A percentile compares a stretch with the other conserved stretches of the same genome.
Evolutionary conservation across 257 asterid genomes (phyloP).

Genomic region (Solanum stenotomum): DNA sequence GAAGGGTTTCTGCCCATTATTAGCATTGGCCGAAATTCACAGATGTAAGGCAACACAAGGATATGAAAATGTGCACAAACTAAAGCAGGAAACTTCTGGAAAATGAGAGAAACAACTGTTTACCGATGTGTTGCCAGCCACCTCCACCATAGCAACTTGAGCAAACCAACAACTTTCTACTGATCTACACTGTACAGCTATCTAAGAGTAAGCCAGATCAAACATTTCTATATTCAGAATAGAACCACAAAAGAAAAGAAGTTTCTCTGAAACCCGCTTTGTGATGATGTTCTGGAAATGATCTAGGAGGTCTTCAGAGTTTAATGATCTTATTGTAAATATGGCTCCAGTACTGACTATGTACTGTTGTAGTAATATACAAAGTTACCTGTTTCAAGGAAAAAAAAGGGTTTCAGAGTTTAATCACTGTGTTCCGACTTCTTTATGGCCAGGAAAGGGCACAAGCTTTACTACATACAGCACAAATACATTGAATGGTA

Average conservation of each 20-base stretch:
- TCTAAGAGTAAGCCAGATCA: not conserved
- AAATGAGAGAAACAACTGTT: not conserved
- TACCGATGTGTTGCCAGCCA: not conserved
- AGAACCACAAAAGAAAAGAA: not conserved
- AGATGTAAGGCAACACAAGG: not conserved
- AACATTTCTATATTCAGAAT: not conserved
- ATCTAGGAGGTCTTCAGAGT: not conserved
- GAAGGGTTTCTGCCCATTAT: slow-evolving; percentile 17
- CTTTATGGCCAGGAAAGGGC: not conserved
- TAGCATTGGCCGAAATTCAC: slow-evolving; percentile 13
- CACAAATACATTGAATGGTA: not conserved
- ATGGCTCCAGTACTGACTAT: not conserved
- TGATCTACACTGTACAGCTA: not conserved
- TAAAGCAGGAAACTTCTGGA: not conserved
- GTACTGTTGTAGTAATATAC: not conserved
- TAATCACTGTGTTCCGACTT: not conserved
- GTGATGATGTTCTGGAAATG: not conserved
- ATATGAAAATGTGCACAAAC: not conserved
- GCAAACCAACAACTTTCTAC: not conserved
- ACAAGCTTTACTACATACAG: not conserved
- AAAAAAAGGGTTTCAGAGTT: not conserved
- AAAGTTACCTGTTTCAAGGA: not conserved
- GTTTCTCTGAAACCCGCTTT: not conserved
- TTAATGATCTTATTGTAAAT: not conserved
- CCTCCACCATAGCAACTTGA: not conserved